Evolutionary conservation across 495 filamentous ascomycete species (phyloP).

Genomic region (Aspergillus egyptiacus): DNA sequence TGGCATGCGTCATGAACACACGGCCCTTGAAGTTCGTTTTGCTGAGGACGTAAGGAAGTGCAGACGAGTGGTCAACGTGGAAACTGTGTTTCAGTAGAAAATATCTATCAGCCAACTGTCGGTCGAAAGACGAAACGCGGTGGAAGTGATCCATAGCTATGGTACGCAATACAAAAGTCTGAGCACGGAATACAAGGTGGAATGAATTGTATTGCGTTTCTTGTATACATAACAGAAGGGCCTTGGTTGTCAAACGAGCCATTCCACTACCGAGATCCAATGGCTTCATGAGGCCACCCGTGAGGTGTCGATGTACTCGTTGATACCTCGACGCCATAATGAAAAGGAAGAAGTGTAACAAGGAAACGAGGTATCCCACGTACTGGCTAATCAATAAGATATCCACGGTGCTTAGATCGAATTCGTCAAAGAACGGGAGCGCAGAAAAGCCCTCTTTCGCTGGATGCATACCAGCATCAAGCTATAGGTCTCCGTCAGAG

Average conservation of each 20-base stretch:
- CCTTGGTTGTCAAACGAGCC: conserved; percentile 10
- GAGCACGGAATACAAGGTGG: conserved; percentile 15
- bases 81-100: conserved; percentile 54
- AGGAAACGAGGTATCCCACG: conserved; percentile 36
- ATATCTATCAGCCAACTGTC: conserved; percentile 22
- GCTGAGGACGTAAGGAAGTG: conserved; percentile 90
- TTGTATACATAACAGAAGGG: conserved; percentile 26
- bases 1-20: conserved; percentile 98
- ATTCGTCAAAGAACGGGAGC: conserved; percentile 96
- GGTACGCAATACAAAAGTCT: conserved; percentile 22
- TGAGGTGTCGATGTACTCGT: conserved; percentile 1
- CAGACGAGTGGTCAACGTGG: conserved; percentile 94
- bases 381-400: conserved; percentile 97
- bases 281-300: conserved; percentile 1
- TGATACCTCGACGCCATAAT: conserved; percentile 6
- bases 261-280: conserved; percentile 8
- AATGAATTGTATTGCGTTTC: conserved; percentile 28
- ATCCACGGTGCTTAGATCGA: conserved; percentile 94
- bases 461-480: conserved; percentile 94
- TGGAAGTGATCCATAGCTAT: conserved; percentile 1
- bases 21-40: conserved; percentile 96
- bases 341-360: conserved; percentile 4
- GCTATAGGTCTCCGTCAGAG: conserved; percentile 45
- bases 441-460: conserved; percentile 94
- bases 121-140: background rate